Percentiles rank a stretch among this genome's conserved stretches.
Evolutionary conservation across 495 filamentous ascomycete species (phyloP).

Genomic region (Neurospora sp.): DNA sequence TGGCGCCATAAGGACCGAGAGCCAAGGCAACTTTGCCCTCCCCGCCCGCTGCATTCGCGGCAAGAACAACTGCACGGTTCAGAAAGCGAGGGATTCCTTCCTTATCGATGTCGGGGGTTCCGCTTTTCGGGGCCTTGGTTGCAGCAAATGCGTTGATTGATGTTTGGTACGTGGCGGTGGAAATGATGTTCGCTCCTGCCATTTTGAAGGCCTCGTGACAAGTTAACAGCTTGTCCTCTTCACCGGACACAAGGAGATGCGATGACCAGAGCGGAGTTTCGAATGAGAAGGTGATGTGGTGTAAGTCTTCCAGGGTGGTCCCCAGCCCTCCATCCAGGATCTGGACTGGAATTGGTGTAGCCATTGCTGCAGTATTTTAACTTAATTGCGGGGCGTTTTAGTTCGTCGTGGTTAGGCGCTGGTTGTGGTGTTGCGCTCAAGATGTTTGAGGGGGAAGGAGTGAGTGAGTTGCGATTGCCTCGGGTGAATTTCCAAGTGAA

Average conservation of each 20-base stretch:
- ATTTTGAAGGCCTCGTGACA: conserved; percentile 45
- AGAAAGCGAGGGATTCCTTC: conserved; percentile 17
- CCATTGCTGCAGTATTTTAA: not conserved
- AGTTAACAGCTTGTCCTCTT: conserved; percentile 34
- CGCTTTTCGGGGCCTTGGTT: conserved; percentile 15
- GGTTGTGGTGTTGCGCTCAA: not conserved
- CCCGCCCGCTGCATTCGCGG: conserved; percentile 21
- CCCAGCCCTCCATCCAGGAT: conserved; percentile 59
- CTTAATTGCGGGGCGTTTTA: not conserved
- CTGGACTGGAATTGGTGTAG: conserved; percentile 21
- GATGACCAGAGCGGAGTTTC: conserved; percentile 54
- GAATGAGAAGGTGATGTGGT: conserved; percentile 36
- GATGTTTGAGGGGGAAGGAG: not conserved
- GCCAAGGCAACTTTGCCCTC: conserved; percentile 36
- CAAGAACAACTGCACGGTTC: conserved; percentile 26
- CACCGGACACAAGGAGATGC: conserved; percentile 44
- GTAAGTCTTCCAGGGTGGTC: conserved; percentile 50
- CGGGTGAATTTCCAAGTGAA: not conserved
- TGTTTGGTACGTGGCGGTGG: conserved; percentile 58
- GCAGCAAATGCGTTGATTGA: conserved; percentile 42
- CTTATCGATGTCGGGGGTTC: conserved; percentile 7
- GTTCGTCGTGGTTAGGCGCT: not conserved
- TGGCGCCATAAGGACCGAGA: conserved; percentile 56
- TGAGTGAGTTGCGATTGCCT: not conserved
- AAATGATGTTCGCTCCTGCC: conserved; percentile 48